phyloP scores from a whole-genome alignment of 495 filamentous ascomycete species.

The Astrocystis sublimbata region DNA sequence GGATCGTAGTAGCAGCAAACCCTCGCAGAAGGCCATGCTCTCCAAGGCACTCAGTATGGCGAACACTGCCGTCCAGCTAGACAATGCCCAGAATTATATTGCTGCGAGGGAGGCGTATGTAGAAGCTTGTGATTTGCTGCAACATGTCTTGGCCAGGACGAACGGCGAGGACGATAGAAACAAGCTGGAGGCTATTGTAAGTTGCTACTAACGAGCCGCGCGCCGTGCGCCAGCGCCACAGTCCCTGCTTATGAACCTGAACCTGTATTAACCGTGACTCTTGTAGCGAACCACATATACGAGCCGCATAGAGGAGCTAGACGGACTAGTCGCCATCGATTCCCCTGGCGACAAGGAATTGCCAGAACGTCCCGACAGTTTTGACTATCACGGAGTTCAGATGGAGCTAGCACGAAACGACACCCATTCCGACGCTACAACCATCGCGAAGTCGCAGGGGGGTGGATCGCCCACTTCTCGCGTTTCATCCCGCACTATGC shows the following conservation, averaged over 20 bases:
- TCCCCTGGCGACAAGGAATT: conserved; percentile 67
- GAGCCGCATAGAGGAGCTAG: conserved; percentile 81
- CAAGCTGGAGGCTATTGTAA: conserved; percentile 91
- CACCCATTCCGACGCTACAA: conserved; percentile 46
- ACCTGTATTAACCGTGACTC: conserved; percentile 14
- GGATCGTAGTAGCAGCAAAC: conserved; percentile 40
- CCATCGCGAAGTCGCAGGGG: conserved; percentile 44
- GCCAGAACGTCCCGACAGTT: conserved; percentile 74
- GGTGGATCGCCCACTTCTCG: conserved; percentile 28
- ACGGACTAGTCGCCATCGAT: conserved; percentile 63
- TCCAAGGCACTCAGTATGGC: conserved; percentile 92
- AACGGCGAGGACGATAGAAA: conserved; percentile 79
- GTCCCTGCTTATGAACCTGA: background rate
- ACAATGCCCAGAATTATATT: conserved; percentile 93
- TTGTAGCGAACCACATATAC: conserved; percentile 82
- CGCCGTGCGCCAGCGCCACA: background rate
- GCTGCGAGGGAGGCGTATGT: conserved; percentile 89
- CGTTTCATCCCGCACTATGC: conserved; percentile 12
- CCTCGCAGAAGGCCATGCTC: conserved; percentile 91
- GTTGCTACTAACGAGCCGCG: conserved; percentile 37
- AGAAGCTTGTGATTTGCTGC: conserved; percentile 84
- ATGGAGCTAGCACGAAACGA: conserved; percentile 53
- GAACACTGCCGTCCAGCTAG: conserved; percentile 89
- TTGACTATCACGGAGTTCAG: conserved; percentile 59
- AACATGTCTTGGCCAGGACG: conserved; percentile 83